Percentiles rank a stretch among this genome's conserved stretches.
These are phyloP conservation scores for Wickerhamomyces sydowiorum DNA, from an alignment of 805 yeast genomes.

Conservation along the genomic window DNA sequence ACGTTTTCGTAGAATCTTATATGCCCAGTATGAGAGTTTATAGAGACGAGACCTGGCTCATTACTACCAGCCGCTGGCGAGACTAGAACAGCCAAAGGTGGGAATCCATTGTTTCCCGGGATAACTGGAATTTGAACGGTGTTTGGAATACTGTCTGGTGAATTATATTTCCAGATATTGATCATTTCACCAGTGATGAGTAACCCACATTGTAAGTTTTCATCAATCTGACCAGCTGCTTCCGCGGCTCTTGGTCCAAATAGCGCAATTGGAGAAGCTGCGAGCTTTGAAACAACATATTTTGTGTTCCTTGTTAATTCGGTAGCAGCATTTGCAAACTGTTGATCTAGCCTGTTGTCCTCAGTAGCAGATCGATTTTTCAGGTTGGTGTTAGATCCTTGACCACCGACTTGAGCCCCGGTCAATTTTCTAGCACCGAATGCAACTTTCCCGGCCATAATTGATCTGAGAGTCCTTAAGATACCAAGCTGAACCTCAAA, in stretches of 20 bases:
- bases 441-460: background rate
- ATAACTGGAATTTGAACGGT: constrained; percentile 42
- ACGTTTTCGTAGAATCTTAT: constrained; percentile 71
- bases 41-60: constrained; percentile 67
- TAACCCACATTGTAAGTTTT: constrained; percentile 22
- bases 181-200: constrained; percentile 35
- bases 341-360: constrained; percentile 3
- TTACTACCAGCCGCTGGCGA: constrained; percentile 45
- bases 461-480: too few species aligned
- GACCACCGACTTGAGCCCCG: background rate
- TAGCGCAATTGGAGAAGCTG: constrained; percentile 42
- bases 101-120: constrained; percentile 22
- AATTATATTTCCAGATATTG: constrained; percentile 63
- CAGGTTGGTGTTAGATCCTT: background rate
- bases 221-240: constrained; percentile 25
- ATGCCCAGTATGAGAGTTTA: constrained; percentile 53
- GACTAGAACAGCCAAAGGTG: constrained; percentile 54
- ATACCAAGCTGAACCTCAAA: background rate
- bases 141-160: constrained; percentile 55
- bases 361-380: constrained; percentile 7
- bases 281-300: constrained; percentile 51
- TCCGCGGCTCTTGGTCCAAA: constrained; percentile 1
- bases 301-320: constrained; percentile 56
- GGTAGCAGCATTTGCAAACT: constrained; percentile 21
- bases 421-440: constrained; percentile 1